Evolutionary conservation across 257 asterid species (phyloP).

Genomic region (Linaria vulgaris): DNA sequence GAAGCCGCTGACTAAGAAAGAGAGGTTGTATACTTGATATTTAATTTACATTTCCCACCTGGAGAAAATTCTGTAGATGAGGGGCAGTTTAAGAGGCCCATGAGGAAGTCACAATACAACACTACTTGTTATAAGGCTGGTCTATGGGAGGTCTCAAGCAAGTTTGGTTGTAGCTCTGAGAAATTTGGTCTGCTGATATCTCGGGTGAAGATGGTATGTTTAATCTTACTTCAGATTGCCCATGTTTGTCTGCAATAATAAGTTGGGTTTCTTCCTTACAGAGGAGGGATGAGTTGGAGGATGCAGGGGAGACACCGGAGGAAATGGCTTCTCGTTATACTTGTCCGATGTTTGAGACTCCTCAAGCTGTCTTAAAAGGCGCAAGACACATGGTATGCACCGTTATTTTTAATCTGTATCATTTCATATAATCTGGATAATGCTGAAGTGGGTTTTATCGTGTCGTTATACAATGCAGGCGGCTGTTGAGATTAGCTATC

Average conservation of each 20-base stretch:
- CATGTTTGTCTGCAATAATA: conserved; percentile 8
- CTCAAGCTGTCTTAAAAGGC: conserved; percentile 86
- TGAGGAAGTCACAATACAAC: conserved; percentile 73
- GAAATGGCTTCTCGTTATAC: conserved; percentile 93
- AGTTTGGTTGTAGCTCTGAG: conserved; percentile 93
- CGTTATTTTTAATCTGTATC: neutral
- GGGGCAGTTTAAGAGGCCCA: conserved; percentile 95
- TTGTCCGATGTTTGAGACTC: conserved; percentile 73
- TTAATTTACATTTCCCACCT: conserved; percentile 85
- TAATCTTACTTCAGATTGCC: conserved; percentile 19
- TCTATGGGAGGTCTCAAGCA: conserved; percentile 89
- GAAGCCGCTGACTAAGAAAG: conserved; percentile 83
- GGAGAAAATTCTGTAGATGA: conserved; percentile 59
- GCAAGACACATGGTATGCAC: conserved; percentile 94
- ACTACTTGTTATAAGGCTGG: conserved; percentile 74
- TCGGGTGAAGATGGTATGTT: conserved; percentile 64
- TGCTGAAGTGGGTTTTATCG: neutral
- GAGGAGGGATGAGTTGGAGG: conserved; percentile 94
- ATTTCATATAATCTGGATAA: conserved; percentile 6
- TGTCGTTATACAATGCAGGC: conserved; percentile 59
- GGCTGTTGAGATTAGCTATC: conserved; percentile 94
- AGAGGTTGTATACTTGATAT: conserved; percentile 86
- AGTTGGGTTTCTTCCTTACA: conserved; percentile 31
- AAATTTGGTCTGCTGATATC: conserved; percentile 87
- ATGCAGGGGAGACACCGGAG: conserved; percentile 94